Conservation (phyloP, 306 rosid species). For the Medicago lupulina region DNA sequence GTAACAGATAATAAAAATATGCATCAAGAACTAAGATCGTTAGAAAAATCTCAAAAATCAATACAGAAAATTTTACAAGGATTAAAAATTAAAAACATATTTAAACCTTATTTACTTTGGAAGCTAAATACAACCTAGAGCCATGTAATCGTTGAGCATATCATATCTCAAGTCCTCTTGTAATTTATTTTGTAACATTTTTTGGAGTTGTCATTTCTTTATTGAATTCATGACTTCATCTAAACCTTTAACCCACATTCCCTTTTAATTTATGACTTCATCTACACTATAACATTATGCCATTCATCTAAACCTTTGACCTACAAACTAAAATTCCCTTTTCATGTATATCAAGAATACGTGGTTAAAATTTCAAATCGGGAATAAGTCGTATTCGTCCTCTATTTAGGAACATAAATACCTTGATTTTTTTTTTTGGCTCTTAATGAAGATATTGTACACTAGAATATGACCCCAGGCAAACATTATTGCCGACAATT, state of each 20-base stretch:
- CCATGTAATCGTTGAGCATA: neutral
- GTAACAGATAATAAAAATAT: too few relatives aligned
- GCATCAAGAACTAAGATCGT: too few relatives aligned
- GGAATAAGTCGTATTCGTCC: conserved; percentile 34
- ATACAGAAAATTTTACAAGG: too few relatives aligned
- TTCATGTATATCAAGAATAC: conserved; percentile 11
- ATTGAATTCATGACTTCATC: too few relatives aligned
- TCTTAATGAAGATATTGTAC: conserved; percentile 35
- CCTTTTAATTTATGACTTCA: too few relatives aligned
- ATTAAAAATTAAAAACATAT: neutral
- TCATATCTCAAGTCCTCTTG: too few relatives aligned
- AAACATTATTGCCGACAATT: neutral
- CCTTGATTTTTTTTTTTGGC: conserved; percentile 33
- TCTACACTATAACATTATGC: neutral
- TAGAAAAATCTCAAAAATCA: too few relatives aligned
- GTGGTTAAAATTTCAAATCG: conserved; percentile 31
- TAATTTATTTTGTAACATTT: too few relatives aligned
- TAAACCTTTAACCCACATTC: too few relatives aligned
- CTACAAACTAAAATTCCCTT: neutral
- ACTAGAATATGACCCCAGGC: conserved; percentile 8
- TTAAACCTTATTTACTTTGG: neutral
- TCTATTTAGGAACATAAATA: conserved; percentile 27
- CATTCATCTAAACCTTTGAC: conserved; percentile 10
- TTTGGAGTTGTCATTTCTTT: too few relatives aligned
- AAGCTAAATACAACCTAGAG: neutral